Evolutionary conservation across 495 filamentous ascomycete genomes (phyloP), one percentile per base, ranked within the genome.

Genomic region (Aspergillus coremiiformis): DNA sequence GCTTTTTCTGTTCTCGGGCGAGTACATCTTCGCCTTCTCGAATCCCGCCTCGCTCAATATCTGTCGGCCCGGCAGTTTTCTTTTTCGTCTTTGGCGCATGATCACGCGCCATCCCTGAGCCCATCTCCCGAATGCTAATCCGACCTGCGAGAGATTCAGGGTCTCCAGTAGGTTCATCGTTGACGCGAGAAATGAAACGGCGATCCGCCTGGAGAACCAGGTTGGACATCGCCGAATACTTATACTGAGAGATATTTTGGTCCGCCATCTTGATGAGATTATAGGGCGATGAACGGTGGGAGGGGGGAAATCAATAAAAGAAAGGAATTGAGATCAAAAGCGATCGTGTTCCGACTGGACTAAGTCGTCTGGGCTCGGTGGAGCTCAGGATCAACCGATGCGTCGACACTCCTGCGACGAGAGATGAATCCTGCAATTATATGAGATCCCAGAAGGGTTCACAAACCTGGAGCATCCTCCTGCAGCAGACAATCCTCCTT

Each of bases 181-280:
- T 88, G 57, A 87, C 82, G 60, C 90, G 84, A 49, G 89, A 90
- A 59, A 92, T 84, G 67, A 99, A 97, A 65, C 94, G 85, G 71
- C 89, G 85, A 77, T 99, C 93, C 75, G 90, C 91, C 85, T 96
- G 92, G 81, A 96, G 89, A 67, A 99, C 93, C 89, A 99, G 84
- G 83, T 99, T 99, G 77, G 93, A 97, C 93, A 99, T 99, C 68
- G 90, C 91, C 84, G 89, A 88, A 80, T 99, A 99, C 72, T 99
- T 99, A 79, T 96, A 99, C 74, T 96, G 91, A 62, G 87, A 92
- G 47, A 95, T 85, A 83, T 92, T 86, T 75, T 90, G 85, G 78
- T 96, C 90, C 68, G 87, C 81, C 90, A 94, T 94, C 53, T 70
- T 85, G 73, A 60, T 44, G 49, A 48, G 27, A 19, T 52, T 21